A percentile compares a stretch with the other conserved stretches of the same genome.
Evolutionary conservation across 208 protist species (phyloP).

Genomic region (Leishmania aethiopica): DNA sequence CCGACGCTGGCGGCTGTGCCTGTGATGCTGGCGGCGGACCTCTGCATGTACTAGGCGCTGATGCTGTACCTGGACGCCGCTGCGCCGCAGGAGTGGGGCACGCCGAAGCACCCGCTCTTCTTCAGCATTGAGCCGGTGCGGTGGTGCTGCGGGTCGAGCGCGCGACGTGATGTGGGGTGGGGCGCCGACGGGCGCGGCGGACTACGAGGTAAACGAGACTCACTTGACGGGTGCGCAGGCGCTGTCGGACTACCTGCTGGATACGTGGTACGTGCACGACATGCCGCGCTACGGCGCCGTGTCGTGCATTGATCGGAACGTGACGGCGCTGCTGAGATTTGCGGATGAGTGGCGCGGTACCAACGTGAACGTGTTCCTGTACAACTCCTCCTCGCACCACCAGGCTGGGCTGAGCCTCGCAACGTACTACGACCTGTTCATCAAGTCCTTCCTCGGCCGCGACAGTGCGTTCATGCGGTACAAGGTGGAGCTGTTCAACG

Average conservation of each 20-base stretch:
- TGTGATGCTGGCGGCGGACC: constrained; percentile 34
- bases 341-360: neutral
- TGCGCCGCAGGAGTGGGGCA: constrained; percentile 63
- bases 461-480: constrained; percentile 9
- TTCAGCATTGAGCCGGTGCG: constrained; percentile 55
- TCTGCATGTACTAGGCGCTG: constrained; percentile 66
- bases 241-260: constrained; percentile 56
- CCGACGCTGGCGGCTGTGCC: constrained; percentile 28
- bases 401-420: constrained; percentile 42
- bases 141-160: constrained; percentile 7
- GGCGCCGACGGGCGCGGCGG: constrained; percentile 22
- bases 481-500: constrained; percentile 9
- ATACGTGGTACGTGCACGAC: constrained; percentile 36
- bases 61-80: constrained; percentile 77
- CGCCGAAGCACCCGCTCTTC: constrained; percentile 61
- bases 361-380: constrained; percentile 11
- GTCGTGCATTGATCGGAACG: constrained; percentile 19
- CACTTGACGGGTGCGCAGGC: neutral
- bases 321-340: neutral
- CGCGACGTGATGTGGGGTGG: constrained; percentile 22
- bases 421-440: constrained; percentile 93
- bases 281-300: constrained; percentile 13
- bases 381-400: constrained; percentile 29
- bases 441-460: constrained; percentile 37
- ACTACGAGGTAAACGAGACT: constrained; percentile 11